phyloP scores from a whole-genome alignment of 177 flowering plant species.

The Tripterygium wilfordii region DNA sequence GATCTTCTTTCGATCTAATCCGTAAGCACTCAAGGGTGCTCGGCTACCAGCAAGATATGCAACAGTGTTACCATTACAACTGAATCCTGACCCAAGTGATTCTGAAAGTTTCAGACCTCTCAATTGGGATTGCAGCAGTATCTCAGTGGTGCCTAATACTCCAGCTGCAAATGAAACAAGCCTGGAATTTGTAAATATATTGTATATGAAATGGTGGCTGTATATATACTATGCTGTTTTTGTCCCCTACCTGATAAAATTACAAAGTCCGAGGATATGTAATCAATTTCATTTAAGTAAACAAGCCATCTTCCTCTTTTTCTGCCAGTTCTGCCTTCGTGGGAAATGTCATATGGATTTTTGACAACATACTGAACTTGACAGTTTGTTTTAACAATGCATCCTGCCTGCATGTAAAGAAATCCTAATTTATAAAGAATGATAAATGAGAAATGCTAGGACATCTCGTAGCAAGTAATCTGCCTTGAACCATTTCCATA shows the following conservation, averaged over 20 bases:
- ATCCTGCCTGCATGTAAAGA: conserved; percentile 43
- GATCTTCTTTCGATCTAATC: conserved; percentile 27
- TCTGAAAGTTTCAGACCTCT: conserved; percentile 50
- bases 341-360: conserved; percentile 14
- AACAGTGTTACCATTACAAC: conserved; percentile 51
- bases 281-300: conserved; percentile 42
- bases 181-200: not conserved
- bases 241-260: conserved; percentile 42
- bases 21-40: conserved; percentile 44
- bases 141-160: conserved; percentile 52
- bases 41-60: conserved; percentile 49
- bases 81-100: conserved; percentile 46
- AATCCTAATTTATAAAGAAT: conserved; percentile 1
- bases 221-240: not conserved
- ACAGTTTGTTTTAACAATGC: conserved; percentile 45
- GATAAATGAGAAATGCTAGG: no score
- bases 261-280: conserved; percentile 41
- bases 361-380: conserved; percentile 36
- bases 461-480: no score
- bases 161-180: conserved; percentile 35
- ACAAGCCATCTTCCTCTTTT: conserved; percentile 49
- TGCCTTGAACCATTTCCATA: no score
- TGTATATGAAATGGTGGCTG: not conserved
- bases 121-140: conserved; percentile 44
- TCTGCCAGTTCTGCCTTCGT: conserved; percentile 6